Evolutionary conservation across 2,329 filamentous ascomycete species (phyloP).

Genomic region (Aspergillus sp.): DNA sequence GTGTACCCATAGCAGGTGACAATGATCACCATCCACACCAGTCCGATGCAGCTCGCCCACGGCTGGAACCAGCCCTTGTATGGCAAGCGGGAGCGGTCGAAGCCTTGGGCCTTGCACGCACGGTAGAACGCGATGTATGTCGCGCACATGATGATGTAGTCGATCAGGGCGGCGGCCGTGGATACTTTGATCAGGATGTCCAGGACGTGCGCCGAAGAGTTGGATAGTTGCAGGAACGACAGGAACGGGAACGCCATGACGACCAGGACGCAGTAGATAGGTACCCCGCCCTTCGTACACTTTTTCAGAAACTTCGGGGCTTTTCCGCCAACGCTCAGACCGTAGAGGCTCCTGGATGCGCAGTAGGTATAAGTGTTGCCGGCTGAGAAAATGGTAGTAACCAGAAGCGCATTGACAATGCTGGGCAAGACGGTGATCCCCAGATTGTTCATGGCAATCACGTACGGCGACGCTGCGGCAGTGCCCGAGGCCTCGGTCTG

Average conservation of each 20-base stretch:
- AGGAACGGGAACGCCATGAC: conserved; percentile 57
- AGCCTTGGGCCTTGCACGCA: conserved; percentile 21
- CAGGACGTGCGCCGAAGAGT: conserved; percentile 52
- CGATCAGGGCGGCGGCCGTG: conserved; percentile 30
- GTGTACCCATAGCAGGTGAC: background rate
- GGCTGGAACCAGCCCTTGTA: conserved; percentile 29
- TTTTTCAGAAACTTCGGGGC: conserved; percentile 38
- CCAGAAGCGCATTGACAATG: conserved; percentile 61
- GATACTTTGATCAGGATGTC: background rate
- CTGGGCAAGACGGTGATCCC: conserved; percentile 54
- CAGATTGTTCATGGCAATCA: conserved; percentile 55
- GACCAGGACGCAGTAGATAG: conserved; percentile 55
- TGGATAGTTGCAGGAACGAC: conserved; percentile 58
- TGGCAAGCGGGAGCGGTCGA: conserved; percentile 42
- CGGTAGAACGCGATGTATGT: conserved; percentile 49
- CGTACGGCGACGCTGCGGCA: conserved; percentile 58
- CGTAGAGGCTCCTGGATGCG: conserved; percentile 56
- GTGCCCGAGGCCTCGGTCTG: conserved; percentile 30
- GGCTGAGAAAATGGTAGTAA: conserved; percentile 57
- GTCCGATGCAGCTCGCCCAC: background rate
- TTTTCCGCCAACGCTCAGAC: conserved; percentile 56
- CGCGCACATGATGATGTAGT: conserved; percentile 49
- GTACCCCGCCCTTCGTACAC: conserved; percentile 53
- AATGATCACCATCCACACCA: background rate
- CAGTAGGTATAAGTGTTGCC: conserved; percentile 59